These are phyloP conservation scores for Zygotorulaspora chibaensis DNA, from an alignment of 805 yeast genomes.

Conservation along the genomic window DNA sequence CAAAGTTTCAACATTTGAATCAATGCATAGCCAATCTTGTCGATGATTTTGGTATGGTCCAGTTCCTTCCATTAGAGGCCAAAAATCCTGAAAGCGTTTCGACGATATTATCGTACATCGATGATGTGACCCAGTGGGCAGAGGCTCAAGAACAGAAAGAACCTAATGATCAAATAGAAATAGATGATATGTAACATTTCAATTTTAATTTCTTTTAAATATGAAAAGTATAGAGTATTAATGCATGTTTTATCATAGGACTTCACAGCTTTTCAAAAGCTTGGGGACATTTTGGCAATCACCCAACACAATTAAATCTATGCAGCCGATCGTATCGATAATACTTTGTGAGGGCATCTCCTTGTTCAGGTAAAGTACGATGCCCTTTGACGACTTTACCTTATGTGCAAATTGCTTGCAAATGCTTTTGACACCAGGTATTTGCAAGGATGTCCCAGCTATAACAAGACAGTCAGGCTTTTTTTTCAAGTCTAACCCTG, in stretches of 20 bases:
- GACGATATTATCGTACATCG: constrained; percentile 84
- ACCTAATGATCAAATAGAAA: constrained; percentile 70
- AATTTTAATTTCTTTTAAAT: neutral
- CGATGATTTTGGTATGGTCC: constrained; percentile 99
- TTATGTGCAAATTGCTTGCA: constrained; percentile 57
- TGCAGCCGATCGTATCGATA: constrained; percentile 45
- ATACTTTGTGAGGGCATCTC: constrained; percentile 51
- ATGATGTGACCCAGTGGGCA: constrained; percentile 97
- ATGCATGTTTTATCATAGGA: neutral
- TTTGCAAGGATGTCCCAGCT: constrained; percentile 81
- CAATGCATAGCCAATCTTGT: constrained; percentile 82
- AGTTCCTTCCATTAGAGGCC: constrained; percentile 84
- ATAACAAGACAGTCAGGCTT: constrained; percentile 76
- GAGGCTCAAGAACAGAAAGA: constrained; percentile 96
- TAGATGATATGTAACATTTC: constrained; percentile 49
- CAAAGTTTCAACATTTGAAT: constrained; percentile 67
- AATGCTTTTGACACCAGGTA: constrained; percentile 64
- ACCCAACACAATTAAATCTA: constrained; percentile 59
- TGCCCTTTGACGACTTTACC: constrained; percentile 54
- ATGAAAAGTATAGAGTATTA: neutral
- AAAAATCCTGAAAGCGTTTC: constrained; percentile 71
- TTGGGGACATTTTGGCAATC: constrained; percentile 57
- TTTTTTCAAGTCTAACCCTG: constrained; percentile 58
- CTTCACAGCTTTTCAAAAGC: constrained; percentile 5
- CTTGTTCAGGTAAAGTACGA: constrained; percentile 57